Percentiles rank a stretch among this genome's conserved stretches.
These are phyloP conservation scores for Aspergillus egyptiacus DNA, from an alignment of 495 filamentous ascomycete species.

Conservation along the genomic window DNA sequence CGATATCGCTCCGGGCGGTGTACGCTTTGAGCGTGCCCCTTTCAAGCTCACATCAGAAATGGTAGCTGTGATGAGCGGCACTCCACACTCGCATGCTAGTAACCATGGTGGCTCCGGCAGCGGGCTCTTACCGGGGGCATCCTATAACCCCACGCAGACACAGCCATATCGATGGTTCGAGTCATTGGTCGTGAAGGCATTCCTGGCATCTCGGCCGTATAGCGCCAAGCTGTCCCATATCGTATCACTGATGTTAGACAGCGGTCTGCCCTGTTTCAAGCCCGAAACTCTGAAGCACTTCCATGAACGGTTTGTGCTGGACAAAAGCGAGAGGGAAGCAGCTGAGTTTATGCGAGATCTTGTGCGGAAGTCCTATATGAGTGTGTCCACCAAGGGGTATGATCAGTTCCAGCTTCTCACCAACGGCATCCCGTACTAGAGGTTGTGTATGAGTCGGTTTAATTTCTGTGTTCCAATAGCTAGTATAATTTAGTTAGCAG, in stretches of 20 bases:
- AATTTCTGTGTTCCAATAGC: background rate
- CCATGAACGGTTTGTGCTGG: constrained; percentile 85
- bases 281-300: constrained; percentile 91
- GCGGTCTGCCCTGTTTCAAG: constrained; percentile 96
- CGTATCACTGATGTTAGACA: constrained; percentile 92
- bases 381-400: constrained; percentile 84
- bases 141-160: constrained; percentile 54
- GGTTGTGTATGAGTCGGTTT: background rate
- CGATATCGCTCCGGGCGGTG: constrained; percentile 94
- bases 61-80: constrained; percentile 96
- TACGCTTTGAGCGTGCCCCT: constrained; percentile 93
- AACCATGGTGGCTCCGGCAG: constrained; percentile 22
- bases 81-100: constrained; percentile 37
- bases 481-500: background rate
- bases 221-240: constrained; percentile 80
- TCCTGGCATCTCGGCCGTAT: constrained; percentile 84
- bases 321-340: constrained; percentile 89
- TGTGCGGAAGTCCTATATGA: constrained; percentile 80
- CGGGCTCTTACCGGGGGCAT: constrained; percentile 28
- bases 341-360: constrained; percentile 89
- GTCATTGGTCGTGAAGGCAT: constrained; percentile 91
- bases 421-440: constrained; percentile 89
- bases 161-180: constrained; percentile 95
- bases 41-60: constrained; percentile 98
- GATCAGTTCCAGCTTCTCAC: constrained; percentile 96